Base-by-base conservation (phyloP, 202 grass and related monocot genomes). In the Dendrocalamus latiflorus region DNA sequence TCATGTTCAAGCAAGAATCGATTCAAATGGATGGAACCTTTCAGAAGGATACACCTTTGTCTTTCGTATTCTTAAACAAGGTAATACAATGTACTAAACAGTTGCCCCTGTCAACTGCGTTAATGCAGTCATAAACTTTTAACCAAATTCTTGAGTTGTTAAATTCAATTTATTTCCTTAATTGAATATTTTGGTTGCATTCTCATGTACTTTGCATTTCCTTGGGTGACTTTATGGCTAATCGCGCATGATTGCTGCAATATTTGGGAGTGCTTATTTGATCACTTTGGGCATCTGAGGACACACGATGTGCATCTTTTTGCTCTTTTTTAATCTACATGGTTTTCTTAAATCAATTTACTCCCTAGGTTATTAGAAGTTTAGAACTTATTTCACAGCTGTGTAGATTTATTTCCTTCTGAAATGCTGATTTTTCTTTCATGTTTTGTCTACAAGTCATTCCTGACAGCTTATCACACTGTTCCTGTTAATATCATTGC, bases 121-220 rank as follows among this genome's bases (percentile, higher is more conserved):
- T 18, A 85, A 62, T 78, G 48, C 58, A 76, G 22, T 65, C 28
- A 74, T n/a, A n/a, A n/a, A n/a, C 24, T 68, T 79, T 25, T 82
- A 71, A 86, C 22, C 36, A 6, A 74, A 61, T 71, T 45, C 5
- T 39, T 9, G 33, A 45, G 13, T 75, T 61, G 75, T 33, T 76
- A 6, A 56, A 58, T 86, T 47, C 20, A 24, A 14, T 54, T 72
- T 71, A 50, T 71, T 63, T 42, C 75, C 55, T 24, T 81, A n/a
- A n/a, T 56, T 70, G 37, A 76, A 21, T 20, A 47, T 85, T 74
- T 75, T 64, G 45, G 47, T 81, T 55, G 66, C 70, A 45, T 68
- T 74, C 1, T 51, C 30, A 62, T 36, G 53, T 14, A 67, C 55
- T n/a, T 44, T 17, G 5, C 72, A 72, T 33, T 81, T 76, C 69